Evolutionary conservation across 2,329 filamentous ascomycete species (phyloP), one percentile per base, ranked within the genome.

Genomic region (Biscogniauxia mediterranea): DNA sequence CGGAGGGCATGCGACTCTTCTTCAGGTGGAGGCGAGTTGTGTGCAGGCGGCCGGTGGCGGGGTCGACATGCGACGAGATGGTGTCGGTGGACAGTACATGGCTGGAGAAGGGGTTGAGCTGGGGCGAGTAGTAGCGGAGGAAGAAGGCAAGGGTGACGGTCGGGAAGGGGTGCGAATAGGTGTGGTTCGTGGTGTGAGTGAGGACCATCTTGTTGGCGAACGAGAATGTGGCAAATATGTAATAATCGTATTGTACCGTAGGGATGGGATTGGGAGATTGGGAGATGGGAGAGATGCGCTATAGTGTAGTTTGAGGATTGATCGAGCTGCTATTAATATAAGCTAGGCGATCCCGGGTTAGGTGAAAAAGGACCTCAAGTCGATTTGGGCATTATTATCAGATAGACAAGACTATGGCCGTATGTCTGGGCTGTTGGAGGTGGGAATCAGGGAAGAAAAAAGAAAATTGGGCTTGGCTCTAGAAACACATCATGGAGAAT

Each of bases 81-180:
- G 90, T 92, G 76, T 95, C 91, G 75, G 90, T 93, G 72, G 89
- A 92, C 69, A 93, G 81, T 57, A 95, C 91, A 79, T 95, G 91
- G 65, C 85, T 87, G 67, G 88, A 89, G 79, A 94, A 93, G 6
- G 91, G 91, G 72, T 94, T 95, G 66, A 85, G 79, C 66, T 85
- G 80, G 28, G 84, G 83, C 5, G 83, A 86, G 62, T 90, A 92
- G 78, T 95, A 95, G 67, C 91, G 90, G 55, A 95, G 88, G 78
- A 94, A 95, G 83, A 92, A 95, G 78, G 91, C 91, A 75, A 95
- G 88, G 55, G 91, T 92, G 64, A 95, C 91, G 74, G 91, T 91
- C 64, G 90, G 88, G 79, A 94, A 94, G 55, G 90, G 89, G 77
- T 94, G 92, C 66, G 88, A 83, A 82, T 93, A 93, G 71, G 83